Conservation (phyloP, 768 basidiomycete species). For the Gloeopeniophorella convolvens region DNA sequence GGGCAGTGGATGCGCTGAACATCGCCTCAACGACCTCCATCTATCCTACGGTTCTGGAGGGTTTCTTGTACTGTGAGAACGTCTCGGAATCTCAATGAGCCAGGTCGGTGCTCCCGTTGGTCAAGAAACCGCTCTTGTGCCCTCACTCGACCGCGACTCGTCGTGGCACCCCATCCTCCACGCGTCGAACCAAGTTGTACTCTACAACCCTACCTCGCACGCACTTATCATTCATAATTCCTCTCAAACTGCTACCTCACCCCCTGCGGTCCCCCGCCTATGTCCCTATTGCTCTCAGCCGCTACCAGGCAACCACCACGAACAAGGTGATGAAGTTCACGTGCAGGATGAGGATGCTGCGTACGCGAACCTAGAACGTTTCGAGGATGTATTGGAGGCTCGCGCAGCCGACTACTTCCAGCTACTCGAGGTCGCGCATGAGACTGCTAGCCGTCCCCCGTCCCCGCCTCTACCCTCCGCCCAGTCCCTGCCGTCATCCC, state of each 20-base stretch:
- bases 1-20: no score
- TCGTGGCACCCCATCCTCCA: slow-evolving; percentile 80
- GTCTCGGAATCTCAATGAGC: no score
- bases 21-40: no score
- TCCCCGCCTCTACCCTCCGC: slow-evolving; percentile 33
- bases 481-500: slow-evolving; percentile 20
- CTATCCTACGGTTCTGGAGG: no score
- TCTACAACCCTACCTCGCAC: slow-evolving; percentile 82
- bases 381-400: slow-evolving; percentile 27
- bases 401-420: slow-evolving; percentile 78
- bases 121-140: slow-evolving; percentile 19
- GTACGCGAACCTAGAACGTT: slow-evolving; percentile 7
- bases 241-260: slow-evolving; percentile 4
- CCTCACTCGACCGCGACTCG: slow-evolving; percentile 19
- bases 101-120: no score
- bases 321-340: slow-evolving; percentile 27
- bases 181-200: slow-evolving; percentile 77
- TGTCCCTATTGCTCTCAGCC: slow-evolving; percentile 76
- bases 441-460: slow-evolving; percentile 47
- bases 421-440: slow-evolving; percentile 65
- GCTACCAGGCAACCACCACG: slow-evolving; percentile 34
- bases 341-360: slow-evolving; percentile 28
- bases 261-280: slow-evolving; percentile 16
- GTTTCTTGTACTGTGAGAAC: no score
- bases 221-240: slow-evolving; percentile 57